Base-by-base conservation (phyloP, 2,329 filamentous ascomycete genomes). In the Aspergillus uvarum region DNA sequence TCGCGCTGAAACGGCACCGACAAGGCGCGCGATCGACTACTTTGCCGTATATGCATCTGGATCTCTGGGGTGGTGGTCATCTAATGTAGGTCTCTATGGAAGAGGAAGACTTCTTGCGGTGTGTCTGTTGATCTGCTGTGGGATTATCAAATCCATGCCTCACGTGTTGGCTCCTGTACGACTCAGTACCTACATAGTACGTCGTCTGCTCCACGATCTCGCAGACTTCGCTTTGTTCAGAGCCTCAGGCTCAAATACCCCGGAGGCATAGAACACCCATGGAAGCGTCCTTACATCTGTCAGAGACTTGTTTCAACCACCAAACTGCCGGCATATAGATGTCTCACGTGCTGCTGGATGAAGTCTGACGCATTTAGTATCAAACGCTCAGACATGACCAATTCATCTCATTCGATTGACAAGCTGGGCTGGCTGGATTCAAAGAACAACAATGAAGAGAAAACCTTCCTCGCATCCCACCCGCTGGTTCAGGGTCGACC, bases 401-500 rank as follows among this genome's bases (percentile, higher is more conserved):
- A 44, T 19, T 44, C 38, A 19, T 44, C 8, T 16, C 38, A 44
- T 8, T 16, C 7, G 38, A 44, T 44, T 44, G 38, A 44, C 38
- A 35, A 35, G 32, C 32, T 35, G 4, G 32, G 32, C 32, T 35
- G 32, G 32, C 32, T 35, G 32, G 32, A 35, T 16, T 35, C 11
- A 35, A 35, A 35, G 32, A 35, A 35, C 12, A 5, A 35, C 32
- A 35, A 44, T 44, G 38, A 44, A 53, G 24, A 44, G 35, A 6
- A 7, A 26, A 38, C 32, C 35, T 35, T 22, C 31, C 14, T 38
- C 51, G 14, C 29, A 31, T 42, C 21, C n/a, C 51, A 42, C n/a
- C 32, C 31, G 29, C 16, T 53, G 51, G 51, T 44, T 53, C 51
- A 53, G 51, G 51, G 51, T 42, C 51, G 52, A 31, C 19, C 52